phyloP scores from a whole-genome alignment of 805 yeast species.

The Saccharomycopsis guyanensis region DNA sequence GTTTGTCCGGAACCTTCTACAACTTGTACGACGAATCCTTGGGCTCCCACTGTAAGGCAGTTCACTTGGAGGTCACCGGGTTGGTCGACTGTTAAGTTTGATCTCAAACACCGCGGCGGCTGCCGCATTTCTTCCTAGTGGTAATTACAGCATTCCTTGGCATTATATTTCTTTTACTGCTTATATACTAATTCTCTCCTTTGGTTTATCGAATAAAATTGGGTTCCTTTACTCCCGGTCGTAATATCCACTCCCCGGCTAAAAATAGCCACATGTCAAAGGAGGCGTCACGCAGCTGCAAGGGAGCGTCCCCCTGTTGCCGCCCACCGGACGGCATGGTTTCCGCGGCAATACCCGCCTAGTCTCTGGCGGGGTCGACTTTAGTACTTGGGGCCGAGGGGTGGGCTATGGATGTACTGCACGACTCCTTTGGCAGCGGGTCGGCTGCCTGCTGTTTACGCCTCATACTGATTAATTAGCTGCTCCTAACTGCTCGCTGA shows the following conservation, averaged over 20 bases:
- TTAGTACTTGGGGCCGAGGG: too few relatives aligned
- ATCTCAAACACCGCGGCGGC: constrained; percentile 19
- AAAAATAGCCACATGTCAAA: not conserved
- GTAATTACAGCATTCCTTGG: not conserved
- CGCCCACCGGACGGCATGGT: too few relatives aligned
- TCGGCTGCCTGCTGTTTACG: too few relatives aligned
- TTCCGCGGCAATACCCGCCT: too few relatives aligned
- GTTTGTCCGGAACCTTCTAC: constrained; percentile 61
- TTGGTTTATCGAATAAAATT: not conserved
- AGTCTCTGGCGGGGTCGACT: too few relatives aligned
- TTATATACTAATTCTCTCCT: not conserved
- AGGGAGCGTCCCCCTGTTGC: too few relatives aligned
- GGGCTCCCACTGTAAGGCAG: constrained; percentile 49
- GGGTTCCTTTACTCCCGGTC: not conserved
- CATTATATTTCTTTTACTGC: not conserved
- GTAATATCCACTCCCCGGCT: too few relatives aligned
- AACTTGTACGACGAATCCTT: constrained; percentile 53
- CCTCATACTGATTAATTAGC: too few relatives aligned
- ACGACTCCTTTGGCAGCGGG: too few relatives aligned
- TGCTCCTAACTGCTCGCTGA: too few relatives aligned
- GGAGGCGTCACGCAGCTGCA: not conserved
- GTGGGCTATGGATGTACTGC: too few relatives aligned
- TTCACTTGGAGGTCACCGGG: constrained; percentile 43
- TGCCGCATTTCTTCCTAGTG: not conserved
- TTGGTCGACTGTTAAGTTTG: constrained; percentile 33